Percentiles rank a stretch among this genome's conserved stretches.
These are phyloP conservation scores for Dinochytrium kinnereticum DNA, from an alignment of 371 early-diverging fungal genomes.

Conservation along the genomic window DNA sequence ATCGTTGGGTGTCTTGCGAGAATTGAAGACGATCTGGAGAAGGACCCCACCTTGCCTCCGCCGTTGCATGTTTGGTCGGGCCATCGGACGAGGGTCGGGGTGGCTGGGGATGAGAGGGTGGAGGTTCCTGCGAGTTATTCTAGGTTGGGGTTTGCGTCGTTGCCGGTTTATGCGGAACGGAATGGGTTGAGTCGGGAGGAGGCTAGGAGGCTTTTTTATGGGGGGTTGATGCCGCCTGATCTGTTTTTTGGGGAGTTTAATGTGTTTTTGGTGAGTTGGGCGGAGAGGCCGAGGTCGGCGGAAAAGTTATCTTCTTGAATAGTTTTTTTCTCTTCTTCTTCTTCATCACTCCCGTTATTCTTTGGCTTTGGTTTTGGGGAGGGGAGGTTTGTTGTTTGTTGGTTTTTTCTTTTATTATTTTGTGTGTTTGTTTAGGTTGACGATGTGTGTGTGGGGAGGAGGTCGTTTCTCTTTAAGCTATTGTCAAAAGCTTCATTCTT, in stretches of 20 bases:
- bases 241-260: conserved; percentile 9
- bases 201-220: conserved; percentile 11
- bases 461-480: background rate
- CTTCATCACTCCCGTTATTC: too few relatives aligned
- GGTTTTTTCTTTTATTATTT: background rate
- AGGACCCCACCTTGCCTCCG: conserved; percentile 3
- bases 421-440: background rate
- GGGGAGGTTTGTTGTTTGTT: background rate
- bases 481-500: too few relatives aligned
- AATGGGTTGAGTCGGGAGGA: background rate
- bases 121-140: background rate
- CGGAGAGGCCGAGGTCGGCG: background rate
- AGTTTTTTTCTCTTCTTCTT: too few relatives aligned
- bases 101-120: background rate
- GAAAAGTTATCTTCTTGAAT: background rate
- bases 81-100: conserved; percentile 2
- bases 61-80: conserved; percentile 18
- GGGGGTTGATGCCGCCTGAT: background rate
- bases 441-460: background rate
- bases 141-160: conserved; percentile 1
- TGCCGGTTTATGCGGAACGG: background rate
- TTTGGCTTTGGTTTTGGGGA: background rate
- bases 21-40: background rate
- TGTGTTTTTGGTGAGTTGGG: conserved; percentile 9
- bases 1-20: background rate